A percentile compares a stretch with the other conserved stretches of the same genome.
Conservation (phyloP, 1,139 yeast genomes). For the Yamadazyma songkhlaensis region DNA sequence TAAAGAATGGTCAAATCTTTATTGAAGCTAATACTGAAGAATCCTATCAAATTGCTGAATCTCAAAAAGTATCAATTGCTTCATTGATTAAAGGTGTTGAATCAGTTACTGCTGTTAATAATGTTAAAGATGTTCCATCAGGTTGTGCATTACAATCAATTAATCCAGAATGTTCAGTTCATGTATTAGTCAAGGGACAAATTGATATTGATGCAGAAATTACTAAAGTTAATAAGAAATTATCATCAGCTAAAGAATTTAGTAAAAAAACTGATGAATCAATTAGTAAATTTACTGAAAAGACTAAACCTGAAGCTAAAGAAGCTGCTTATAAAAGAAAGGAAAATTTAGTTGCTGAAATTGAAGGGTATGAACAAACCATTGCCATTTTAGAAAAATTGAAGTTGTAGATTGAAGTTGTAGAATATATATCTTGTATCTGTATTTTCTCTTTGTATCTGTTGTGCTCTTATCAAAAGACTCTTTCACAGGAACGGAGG, state of each 20-base stretch:
- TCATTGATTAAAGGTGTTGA: conserved; percentile 91
- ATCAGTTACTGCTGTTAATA: conserved; percentile 59
- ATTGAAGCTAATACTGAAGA: conserved; percentile 62
- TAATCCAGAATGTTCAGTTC: conserved; percentile 79
- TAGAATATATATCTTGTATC: background rate
- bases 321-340: conserved; percentile 69
- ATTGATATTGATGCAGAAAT: conserved; percentile 91
- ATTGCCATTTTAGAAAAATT: conserved; percentile 72
- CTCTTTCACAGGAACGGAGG: no score
- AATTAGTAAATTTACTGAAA: conserved; percentile 73
- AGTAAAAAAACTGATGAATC: conserved; percentile 38
- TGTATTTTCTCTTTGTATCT: no score
- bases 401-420: conserved; percentile 42
- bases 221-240: conserved; percentile 73
- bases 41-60: conserved; percentile 50
- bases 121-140: conserved; percentile 59
- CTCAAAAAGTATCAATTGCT: conserved; percentile 80
- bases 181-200: conserved; percentile 89
- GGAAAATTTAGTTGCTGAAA: conserved; percentile 77
- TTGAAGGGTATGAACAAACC: conserved; percentile 79
- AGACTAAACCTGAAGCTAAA: conserved; percentile 81
- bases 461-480: no score
- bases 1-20: conserved; percentile 82
- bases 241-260: conserved; percentile 57
- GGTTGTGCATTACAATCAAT: conserved; percentile 90